A percentile compares a stretch with the other conserved stretches of the same genome.
Conservation (phyloP, 208 protist species). For the Acanthamoeba triangularis region DNA sequence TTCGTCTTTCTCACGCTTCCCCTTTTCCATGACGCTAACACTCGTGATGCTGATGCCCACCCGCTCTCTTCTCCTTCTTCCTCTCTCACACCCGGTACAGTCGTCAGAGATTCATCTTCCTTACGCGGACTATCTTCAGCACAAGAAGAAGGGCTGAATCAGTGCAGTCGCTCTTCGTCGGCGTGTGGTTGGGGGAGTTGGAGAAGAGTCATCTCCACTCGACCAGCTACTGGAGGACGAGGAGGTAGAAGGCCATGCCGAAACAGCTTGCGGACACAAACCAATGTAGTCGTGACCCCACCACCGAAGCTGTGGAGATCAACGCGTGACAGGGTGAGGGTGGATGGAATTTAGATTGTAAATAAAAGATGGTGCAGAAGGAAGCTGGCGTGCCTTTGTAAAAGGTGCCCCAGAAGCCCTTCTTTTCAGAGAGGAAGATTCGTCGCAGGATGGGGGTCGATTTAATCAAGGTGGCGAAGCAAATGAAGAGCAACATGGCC, state of each 20-base stretch:
- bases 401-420: constrained; percentile 57
- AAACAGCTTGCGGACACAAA: constrained; percentile 4
- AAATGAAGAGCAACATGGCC: constrained; percentile 35
- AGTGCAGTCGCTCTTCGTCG: neutral
- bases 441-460: constrained; percentile 28
- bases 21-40: neutral
- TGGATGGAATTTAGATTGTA: too few relatives aligned
- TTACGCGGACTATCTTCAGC: neutral
- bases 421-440: constrained; percentile 39
- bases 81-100: neutral
- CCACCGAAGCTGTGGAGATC: neutral
- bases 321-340: too few relatives aligned
- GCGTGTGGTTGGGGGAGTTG: neutral
- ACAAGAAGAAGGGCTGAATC: constrained; percentile 16
- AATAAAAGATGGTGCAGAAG: too few relatives aligned
- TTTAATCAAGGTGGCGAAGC: constrained; percentile 7
- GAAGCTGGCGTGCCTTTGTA: neutral
- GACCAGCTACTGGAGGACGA: constrained; percentile 1
- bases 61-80: neutral
- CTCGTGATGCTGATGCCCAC: neutral
- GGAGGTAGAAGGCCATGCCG: neutral
- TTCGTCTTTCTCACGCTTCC: neutral
- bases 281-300: neutral
- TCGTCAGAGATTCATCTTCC: neutral
- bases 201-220: neutral